phyloP scores from a whole-genome alignment of 495 filamentous ascomycete species.

The Penicillium taxi region DNA sequence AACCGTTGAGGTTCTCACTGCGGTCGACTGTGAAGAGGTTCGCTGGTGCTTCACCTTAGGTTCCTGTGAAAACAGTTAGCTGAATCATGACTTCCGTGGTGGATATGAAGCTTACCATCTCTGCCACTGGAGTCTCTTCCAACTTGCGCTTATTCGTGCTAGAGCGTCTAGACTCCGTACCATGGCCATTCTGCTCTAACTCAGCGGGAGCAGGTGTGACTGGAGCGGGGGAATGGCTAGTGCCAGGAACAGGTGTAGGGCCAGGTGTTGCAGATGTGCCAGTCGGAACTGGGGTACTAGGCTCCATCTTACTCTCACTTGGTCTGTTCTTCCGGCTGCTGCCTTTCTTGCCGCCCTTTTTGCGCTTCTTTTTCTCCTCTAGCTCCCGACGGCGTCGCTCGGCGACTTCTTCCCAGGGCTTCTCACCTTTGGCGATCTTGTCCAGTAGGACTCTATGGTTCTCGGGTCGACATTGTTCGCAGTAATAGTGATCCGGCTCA shows the following conservation, averaged over 20 bases:
- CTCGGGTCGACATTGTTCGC: slow-evolving; percentile 79
- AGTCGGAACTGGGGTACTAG: slow-evolving; percentile 25
- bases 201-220: slow-evolving; percentile 19
- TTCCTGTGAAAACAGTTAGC: slow-evolving; percentile 21
- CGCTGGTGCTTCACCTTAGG: slow-evolving; percentile 38
- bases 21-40: slow-evolving; percentile 20
- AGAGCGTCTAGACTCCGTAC: slow-evolving; percentile 19
- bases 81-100: neutral
- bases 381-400: slow-evolving; percentile 44
- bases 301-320: slow-evolving; percentile 35
- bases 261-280: slow-evolving; percentile 26
- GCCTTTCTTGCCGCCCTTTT: slow-evolving; percentile 44
- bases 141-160: slow-evolving; percentile 41
- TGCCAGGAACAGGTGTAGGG: slow-evolving; percentile 18
- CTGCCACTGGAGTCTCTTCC: slow-evolving; percentile 31
- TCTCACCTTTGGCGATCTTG: slow-evolving; percentile 68
- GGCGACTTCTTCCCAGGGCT: slow-evolving; percentile 69
- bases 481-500: slow-evolving; percentile 74
- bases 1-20: slow-evolving; percentile 10
- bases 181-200: slow-evolving; percentile 27
- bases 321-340: slow-evolving; percentile 31
- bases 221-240: too few species aligned
- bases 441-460: slow-evolving; percentile 68
- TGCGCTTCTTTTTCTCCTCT: slow-evolving; percentile 42
- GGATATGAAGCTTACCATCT: slow-evolving; percentile 22